Percentiles rank a stretch among this genome's conserved stretches.
These are phyloP conservation scores for Penicillium manginii DNA, from an alignment of 495 filamentous ascomycete genomes.

Conservation along the genomic window DNA sequence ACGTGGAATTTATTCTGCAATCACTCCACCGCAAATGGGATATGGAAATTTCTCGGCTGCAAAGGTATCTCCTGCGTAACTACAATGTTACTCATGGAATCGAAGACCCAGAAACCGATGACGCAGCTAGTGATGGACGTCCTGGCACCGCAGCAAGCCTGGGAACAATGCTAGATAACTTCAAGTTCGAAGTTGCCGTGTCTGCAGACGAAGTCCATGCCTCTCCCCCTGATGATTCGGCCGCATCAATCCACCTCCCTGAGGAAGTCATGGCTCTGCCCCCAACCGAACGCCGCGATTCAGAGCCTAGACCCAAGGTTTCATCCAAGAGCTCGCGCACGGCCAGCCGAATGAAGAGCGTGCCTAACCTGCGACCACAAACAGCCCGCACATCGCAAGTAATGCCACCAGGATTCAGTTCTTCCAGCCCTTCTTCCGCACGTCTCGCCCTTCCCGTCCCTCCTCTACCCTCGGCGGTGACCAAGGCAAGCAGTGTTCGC, in stretches of 20 bases:
- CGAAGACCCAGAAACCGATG: conserved; percentile 30
- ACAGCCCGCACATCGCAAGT: conserved; percentile 28
- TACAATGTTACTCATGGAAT: conserved; percentile 57
- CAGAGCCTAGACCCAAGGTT: conserved; percentile 4
- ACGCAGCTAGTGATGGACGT: conserved; percentile 41
- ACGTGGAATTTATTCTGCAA: conserved; percentile 56
- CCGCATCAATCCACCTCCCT: conserved; percentile 17
- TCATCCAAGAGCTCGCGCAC: conserved; percentile 4
- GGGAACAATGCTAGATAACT: conserved; percentile 44
- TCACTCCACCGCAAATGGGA: conserved; percentile 67
- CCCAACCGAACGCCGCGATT: background rate
- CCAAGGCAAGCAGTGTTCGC: conserved; percentile 44
- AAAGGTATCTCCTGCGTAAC: conserved; percentile 64
- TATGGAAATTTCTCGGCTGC: conserved; percentile 57
- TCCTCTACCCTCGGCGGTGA: conserved; percentile 32
- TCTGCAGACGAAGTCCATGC: conserved; percentile 37
- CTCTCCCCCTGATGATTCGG: conserved; percentile 23
- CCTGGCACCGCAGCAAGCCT: conserved; percentile 44
- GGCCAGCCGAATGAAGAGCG: conserved; percentile 14
- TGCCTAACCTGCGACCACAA: conserved; percentile 30
- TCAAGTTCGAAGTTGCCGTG: conserved; percentile 45
- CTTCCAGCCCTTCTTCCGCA: conserved; percentile 24
- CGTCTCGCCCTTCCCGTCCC: conserved; percentile 45
- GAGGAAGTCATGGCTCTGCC: background rate
- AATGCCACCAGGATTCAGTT: conserved; percentile 32